Evolutionary conservation across 2,329 filamentous ascomycete genomes (phyloP).

Genomic region (Calonectria honghensis): DNA sequence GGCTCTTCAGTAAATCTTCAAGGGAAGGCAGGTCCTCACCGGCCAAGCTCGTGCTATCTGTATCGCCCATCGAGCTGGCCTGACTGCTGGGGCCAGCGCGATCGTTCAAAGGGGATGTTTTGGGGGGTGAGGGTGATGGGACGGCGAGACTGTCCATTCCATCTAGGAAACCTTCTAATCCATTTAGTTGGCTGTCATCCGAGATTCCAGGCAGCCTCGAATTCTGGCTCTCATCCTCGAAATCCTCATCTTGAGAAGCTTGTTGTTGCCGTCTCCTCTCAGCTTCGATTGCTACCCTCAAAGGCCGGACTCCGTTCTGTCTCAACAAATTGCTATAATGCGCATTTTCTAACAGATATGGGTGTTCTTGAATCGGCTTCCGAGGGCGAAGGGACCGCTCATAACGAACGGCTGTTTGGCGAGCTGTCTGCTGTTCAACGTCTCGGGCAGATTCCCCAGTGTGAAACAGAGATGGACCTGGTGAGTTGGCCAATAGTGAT

Average conservation of each 20-base stretch:
- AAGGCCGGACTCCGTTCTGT: conserved; percentile 72
- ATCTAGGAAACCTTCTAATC: conserved; percentile 44
- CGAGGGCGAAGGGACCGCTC: conserved; percentile 74
- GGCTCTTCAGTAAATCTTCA: conserved; percentile 57
- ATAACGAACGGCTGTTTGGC: conserved; percentile 58
- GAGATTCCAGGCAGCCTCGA: conserved; percentile 56
- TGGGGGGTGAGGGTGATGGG: conserved; percentile 56
- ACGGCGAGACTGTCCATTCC: conserved; percentile 48
- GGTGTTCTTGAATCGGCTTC: conserved; percentile 77
- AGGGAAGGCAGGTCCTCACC: conserved; percentile 63
- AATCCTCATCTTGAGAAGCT: conserved; percentile 71
- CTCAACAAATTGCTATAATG: conserved; percentile 72
- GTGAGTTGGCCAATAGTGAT: not conserved
- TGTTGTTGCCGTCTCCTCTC: conserved; percentile 59
- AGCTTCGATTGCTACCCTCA: conserved; percentile 63
- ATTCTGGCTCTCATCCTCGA: conserved; percentile 71
- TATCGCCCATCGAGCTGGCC: conserved; percentile 59
- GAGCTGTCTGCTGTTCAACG: conserved; percentile 50
- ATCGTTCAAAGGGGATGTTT: conserved; percentile 53
- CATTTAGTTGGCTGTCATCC: conserved; percentile 61
- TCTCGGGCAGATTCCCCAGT: conserved; percentile 45
- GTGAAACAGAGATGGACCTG: conserved; percentile 34
- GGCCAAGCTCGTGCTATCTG: conserved; percentile 61
- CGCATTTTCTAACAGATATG: conserved; percentile 74
- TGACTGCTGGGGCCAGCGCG: conserved; percentile 58